These are phyloP conservation scores for Onygenales sp. DNA, from an alignment of 2,329 filamentous ascomycete genomes.

Conservation along the genomic window DNA sequence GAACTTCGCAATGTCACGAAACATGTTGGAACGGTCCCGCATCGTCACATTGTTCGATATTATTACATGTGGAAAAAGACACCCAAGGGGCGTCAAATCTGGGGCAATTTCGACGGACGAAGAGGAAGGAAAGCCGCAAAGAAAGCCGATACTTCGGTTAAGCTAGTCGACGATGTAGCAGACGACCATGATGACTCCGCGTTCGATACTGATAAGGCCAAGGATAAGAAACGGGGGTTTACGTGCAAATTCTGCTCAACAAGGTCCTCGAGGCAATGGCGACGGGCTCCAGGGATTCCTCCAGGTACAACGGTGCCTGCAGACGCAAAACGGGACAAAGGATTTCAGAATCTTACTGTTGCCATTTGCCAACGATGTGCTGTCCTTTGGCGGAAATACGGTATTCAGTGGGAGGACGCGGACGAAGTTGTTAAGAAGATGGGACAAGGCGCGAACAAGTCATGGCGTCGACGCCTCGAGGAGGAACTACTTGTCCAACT, in stretches of 20 bases:
- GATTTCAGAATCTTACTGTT: slow-evolving; percentile 56
- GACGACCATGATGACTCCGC: slow-evolving; percentile 91
- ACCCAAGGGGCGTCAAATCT: slow-evolving; percentile 71
- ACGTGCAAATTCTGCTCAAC: slow-evolving; percentile 88
- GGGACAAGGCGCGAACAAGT: slow-evolving; percentile 64
- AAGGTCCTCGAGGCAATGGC: slow-evolving; percentile 77
- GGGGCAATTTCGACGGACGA: slow-evolving; percentile 78
- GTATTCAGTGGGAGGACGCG: slow-evolving; percentile 87
- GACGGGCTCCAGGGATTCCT: slow-evolving; percentile 70
- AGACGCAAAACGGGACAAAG: slow-evolving; percentile 70
- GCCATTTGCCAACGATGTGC: slow-evolving; percentile 87
- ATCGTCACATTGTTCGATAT: slow-evolving; percentile 75
- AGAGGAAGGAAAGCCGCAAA: slow-evolving; percentile 85
- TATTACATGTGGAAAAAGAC: slow-evolving; percentile 99
- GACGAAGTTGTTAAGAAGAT: slow-evolving; percentile 89
- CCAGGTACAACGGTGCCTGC: slow-evolving; percentile 60
- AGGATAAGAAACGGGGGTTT: slow-evolving; percentile 69
- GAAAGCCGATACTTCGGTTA: slow-evolving; percentile 52
- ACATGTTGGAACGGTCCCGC: slow-evolving; percentile 68
- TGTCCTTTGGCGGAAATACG: slow-evolving; percentile 90
- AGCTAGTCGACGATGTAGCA: slow-evolving; percentile 83
- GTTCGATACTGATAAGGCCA: slow-evolving; percentile 81
- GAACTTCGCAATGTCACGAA: slow-evolving; percentile 75
- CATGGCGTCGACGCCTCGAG: slow-evolving; percentile 81
- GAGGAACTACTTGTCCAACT: slow-evolving; percentile 60